Evolutionary conservation across 441 rosid genomes (phyloP).

Genomic region (Pelargonium australe): DNA sequence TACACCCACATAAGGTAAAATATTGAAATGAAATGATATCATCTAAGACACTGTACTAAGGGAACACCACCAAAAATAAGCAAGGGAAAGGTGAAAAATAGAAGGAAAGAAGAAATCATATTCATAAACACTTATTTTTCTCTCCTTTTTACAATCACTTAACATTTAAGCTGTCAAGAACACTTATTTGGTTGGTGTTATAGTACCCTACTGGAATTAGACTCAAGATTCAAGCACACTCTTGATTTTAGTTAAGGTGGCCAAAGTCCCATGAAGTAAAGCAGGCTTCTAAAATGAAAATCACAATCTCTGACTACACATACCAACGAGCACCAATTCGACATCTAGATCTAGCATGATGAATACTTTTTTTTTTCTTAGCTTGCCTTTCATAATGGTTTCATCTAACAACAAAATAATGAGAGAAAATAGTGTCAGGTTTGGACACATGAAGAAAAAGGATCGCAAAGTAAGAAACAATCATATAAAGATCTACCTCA

Average conservation of each 20-base stretch:
- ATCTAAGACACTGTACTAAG: background rate
- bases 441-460: background rate
- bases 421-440: background rate
- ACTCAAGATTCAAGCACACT: background rate
- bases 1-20: background rate
- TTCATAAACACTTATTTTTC: background rate
- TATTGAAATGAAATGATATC: no score
- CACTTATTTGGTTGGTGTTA: background rate
- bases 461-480: background rate
- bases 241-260: background rate
- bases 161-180: background rate
- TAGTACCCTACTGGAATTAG: background rate
- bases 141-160: no score
- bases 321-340: no score
- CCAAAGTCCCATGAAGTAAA: background rate
- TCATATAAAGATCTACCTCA: background rate
- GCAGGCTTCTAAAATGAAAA: background rate
- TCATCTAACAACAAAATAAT: background rate
- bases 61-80: background rate
- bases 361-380: background rate
- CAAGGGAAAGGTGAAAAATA: background rate
- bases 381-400: background rate
- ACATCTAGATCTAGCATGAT: background rate
- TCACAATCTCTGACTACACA: no score
- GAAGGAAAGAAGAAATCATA: background rate